A percentile compares a stretch with the other conserved stretches of the same genome.
Evolutionary conservation across 768 basidiomycete species (phyloP).

Genomic region (Mycena vitilis): DNA sequence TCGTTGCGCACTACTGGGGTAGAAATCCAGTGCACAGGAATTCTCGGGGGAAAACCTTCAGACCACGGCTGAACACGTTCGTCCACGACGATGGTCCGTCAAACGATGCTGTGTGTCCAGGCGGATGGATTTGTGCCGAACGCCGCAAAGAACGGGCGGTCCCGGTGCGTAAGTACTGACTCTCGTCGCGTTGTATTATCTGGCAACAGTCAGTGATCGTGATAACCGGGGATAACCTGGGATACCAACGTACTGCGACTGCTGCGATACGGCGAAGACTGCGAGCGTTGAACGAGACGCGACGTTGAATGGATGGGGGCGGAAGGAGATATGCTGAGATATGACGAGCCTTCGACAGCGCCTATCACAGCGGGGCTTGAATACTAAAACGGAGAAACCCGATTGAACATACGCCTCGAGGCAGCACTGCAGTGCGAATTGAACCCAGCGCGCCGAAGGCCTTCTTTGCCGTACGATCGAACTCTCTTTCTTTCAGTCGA

Average conservation of each 20-base stretch:
- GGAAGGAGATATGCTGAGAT: constrained; percentile 6
- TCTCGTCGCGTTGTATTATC: background rate
- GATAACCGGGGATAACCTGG: background rate
- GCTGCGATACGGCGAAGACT: constrained; percentile 1
- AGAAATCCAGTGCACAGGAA: constrained; percentile 27
- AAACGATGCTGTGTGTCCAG: constrained; percentile 11
- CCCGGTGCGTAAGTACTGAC: background rate
- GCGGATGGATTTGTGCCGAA: background rate
- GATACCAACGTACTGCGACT: background rate
- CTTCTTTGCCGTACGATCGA: too few relatives aligned
- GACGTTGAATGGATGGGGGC: background rate
- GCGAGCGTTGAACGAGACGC: background rate
- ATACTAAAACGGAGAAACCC: background rate
- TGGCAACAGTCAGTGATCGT: constrained; percentile 13
- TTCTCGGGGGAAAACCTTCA: constrained; percentile 12
- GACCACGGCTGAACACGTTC: background rate
- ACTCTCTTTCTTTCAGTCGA: background rate
- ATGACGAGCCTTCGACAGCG: background rate
- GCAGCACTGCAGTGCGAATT: constrained; percentile 9
- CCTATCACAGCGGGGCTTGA: constrained; percentile 19
- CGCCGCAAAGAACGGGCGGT: background rate
- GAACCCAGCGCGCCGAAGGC: background rate
- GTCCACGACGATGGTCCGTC: background rate
- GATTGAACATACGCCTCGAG: constrained; percentile 13
- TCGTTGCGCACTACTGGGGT: background rate